Conservation (phyloP, 148 eudicot genomes). For the Vaccinium macrocarpon region DNA sequence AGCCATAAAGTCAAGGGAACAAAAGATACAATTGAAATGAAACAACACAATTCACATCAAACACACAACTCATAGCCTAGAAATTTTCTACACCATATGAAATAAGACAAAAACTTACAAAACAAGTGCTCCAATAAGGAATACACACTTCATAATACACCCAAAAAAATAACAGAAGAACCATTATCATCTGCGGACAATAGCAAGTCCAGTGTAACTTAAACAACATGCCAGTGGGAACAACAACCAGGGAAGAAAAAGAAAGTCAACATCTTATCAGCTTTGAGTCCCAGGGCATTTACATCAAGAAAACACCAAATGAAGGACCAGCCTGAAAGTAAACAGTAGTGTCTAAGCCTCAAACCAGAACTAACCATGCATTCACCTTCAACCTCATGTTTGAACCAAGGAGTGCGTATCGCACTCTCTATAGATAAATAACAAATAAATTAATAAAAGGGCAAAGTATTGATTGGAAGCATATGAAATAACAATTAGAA, state of each 20-base stretch:
- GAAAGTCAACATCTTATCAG: not conserved
- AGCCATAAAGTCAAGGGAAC: constrained; percentile 40
- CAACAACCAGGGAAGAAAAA: not conserved
- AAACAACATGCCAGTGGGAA: not conserved
- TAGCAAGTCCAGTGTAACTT: not conserved
- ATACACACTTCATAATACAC: not conserved
- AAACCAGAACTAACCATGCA: not conserved
- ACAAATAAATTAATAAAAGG: not conserved
- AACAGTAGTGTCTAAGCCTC: not conserved
- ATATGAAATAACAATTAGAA: not conserved
- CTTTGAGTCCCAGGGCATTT: not conserved
- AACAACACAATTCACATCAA: not conserved
- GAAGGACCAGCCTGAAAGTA: not conserved
- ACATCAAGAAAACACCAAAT: not conserved
- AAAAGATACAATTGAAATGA: not conserved
- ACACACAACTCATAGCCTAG: not conserved
- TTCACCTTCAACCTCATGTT: not conserved
- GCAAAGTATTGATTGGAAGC: not conserved
- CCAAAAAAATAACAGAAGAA: not conserved
- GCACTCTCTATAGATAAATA: not conserved
- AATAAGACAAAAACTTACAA: not conserved
- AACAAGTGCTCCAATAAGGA: too few relatives aligned
- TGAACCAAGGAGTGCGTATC: not conserved
- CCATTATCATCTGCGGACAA: not conserved
- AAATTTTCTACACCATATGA: not conserved